Base-by-base conservation (phyloP, 225 moss, liverwort and hornwort genomes). In the Sphagnum contortum region DNA sequence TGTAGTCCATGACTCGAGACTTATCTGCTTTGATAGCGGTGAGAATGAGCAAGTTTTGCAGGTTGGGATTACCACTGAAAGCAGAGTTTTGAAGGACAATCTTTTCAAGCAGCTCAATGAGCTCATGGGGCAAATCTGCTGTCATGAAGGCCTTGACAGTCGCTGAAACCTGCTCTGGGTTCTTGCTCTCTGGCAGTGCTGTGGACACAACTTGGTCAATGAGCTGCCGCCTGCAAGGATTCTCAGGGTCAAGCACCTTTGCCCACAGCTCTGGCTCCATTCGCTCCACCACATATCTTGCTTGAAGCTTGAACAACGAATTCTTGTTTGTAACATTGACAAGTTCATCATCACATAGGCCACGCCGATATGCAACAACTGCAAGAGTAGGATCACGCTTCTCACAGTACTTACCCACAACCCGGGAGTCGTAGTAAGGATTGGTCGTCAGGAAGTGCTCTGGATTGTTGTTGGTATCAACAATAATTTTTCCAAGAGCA, bases 121-220 rank as follows among this genome's bases (percentile, higher is more conserved):
- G 72, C 64, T 94, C 91, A 70, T 95, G 86, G 2, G 94, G 91
- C 62, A 91, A 74, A 65, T 95, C 86, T 6, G 89, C 89, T 11
- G 89, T 84, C 94, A 95, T 95, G 73, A 95, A 95, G 12, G 94
- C 94, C 76, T 95, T 95, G 13, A 95, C 94, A 50, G 94, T 95
- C 44, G 91, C 91, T 52, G 91, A 91, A 55, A 95, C 94, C 61
- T 95, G 91, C 74, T 91, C 94, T 48, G 94, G 94, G 67, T 72
- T 88, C 76, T 88, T 91, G 82, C 94, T 89, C 76, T 91, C 94
- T 64, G 91, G 91, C 45, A 91, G 70, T n/a, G 91, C 89, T 61
- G 91, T 95, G 61, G 94, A 91, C 11, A 95, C 94, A 66, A 91
- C 94, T 76, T 95, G 94, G 63, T 95, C 91, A 67, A 95, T 91